Conservation (phyloP, 1,284 basidiomycete genomes). For the Phlebopus sp. region DNA sequence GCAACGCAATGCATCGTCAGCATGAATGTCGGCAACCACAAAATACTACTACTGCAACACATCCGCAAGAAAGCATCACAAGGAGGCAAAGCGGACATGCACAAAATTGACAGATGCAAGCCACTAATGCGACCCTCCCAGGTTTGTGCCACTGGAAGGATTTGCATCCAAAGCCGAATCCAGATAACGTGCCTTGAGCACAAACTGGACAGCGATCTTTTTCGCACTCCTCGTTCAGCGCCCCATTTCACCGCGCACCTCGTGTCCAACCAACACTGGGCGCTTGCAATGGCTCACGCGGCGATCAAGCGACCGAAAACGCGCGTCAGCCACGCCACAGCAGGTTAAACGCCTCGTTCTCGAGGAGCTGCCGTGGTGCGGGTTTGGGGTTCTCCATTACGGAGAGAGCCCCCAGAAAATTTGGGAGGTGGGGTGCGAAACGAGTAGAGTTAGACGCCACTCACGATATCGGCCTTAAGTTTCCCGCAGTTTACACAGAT, state of each 20-base stretch:
- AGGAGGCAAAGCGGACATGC: slow-evolving; percentile 53
- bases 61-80: slow-evolving; percentile 39
- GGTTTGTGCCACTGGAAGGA: slow-evolving; percentile 62
- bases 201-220: slow-evolving; percentile 38
- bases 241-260: slow-evolving; percentile 89
- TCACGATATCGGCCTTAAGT: slow-evolving; percentile 94
- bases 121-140: slow-evolving; percentile 42
- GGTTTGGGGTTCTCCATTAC: slow-evolving; percentile 87
- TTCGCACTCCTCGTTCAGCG: slow-evolving; percentile 90
- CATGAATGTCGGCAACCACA: slow-evolving; percentile 44
- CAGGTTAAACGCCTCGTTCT: slow-evolving; percentile 77
- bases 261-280: slow-evolving; percentile 76
- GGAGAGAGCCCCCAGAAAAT: slow-evolving; percentile 95
- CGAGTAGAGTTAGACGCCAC: slow-evolving; percentile 77
- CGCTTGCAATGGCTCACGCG: slow-evolving; percentile 66
- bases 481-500: slow-evolving; percentile 99
- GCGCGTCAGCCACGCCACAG: slow-evolving; percentile 65
- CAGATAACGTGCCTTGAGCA: slow-evolving; percentile 37
- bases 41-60: slow-evolving; percentile 27
- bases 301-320: slow-evolving; percentile 90
- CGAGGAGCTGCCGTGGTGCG: slow-evolving; percentile 70
- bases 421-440: slow-evolving; percentile 87
- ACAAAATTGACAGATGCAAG: slow-evolving; percentile 55
- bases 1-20: slow-evolving; percentile 55
- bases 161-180: slow-evolving; percentile 37